These are phyloP conservation scores for Plasmopara halstedii DNA, from an alignment of 352 stramenopile genomes.

Conservation along the genomic window DNA sequence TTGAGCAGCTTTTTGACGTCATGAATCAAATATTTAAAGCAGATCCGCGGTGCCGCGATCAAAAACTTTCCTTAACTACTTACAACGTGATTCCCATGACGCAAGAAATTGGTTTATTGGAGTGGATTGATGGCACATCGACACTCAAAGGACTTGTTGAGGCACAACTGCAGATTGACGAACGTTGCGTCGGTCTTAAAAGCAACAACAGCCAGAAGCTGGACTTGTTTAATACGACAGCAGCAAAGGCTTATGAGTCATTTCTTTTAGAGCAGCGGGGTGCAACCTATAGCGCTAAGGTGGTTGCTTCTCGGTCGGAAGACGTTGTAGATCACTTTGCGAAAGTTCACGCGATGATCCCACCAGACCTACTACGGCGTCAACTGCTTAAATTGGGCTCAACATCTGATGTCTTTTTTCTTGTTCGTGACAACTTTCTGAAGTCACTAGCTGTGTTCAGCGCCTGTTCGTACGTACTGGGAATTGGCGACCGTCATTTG, in stretches of 20 bases:
- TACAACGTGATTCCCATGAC: conserved; percentile 88
- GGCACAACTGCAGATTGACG: conserved; percentile 52
- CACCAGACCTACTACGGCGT: conserved; percentile 62
- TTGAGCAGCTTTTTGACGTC: conserved; percentile 88
- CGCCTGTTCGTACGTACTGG: conserved; percentile 82
- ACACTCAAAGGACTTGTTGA: conserved; percentile 80
- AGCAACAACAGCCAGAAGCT: conserved; percentile 68
- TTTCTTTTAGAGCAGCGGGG: conserved; percentile 72
- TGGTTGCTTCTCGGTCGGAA: conserved; percentile 36
- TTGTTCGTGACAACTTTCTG: conserved; percentile 77
- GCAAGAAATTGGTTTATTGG: conserved; percentile 73
- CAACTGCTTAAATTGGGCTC: conserved; percentile 65
- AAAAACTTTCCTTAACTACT: conserved; percentile 56
- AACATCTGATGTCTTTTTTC: conserved; percentile 76
- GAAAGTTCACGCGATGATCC: conserved; percentile 58
- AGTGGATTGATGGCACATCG: conserved; percentile 72
- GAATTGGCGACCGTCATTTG: conserved; percentile 87
- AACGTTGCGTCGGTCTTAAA: conserved; percentile 41
- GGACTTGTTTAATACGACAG: conserved; percentile 68
- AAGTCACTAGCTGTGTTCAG: conserved; percentile 81
- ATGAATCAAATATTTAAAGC: conserved; percentile 86
- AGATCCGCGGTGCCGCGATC: conserved; percentile 54
- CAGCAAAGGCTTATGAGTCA: conserved; percentile 61
- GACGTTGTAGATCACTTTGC: conserved; percentile 51
- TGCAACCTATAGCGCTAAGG: conserved; percentile 58